Base-by-base conservation (phyloP, 148 eudicot genomes). In the Nyssa sinensis region DNA sequence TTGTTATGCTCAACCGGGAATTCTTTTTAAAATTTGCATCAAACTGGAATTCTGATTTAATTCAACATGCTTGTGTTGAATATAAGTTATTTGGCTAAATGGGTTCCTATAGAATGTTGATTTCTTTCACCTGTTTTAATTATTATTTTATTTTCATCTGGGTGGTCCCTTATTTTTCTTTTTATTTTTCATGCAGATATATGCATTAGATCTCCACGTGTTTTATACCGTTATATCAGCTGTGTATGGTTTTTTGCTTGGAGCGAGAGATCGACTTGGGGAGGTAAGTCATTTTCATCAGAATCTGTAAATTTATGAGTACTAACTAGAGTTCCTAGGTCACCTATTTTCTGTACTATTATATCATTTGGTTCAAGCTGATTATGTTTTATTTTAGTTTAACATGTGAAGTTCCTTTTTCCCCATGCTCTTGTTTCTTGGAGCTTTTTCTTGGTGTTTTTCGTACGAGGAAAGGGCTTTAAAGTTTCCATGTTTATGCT, bases 241-340 rank as follows among this genome's bases (percentile, higher is more conserved):
- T 73, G 70, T 93, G 10, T 89, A 87, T 86, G 99, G 99, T 60
- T 92, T 95, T 74, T 82, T 95, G 88, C 88, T 95, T 60, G 99
- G 99, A 37, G 99, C 99, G 32, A 88, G 94, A 85, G 99, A 92
- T 88, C 96, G 97, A 34, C 89, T 95, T 73, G 99, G 99, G 37
- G 99, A 95, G 94, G 99, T 93, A 73, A 88, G 83, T 76, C 70
- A 62, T 64, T 53, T 71, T 34, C 9, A 63, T 41, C 14, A 16
- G 62, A 77, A 19, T 62, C 66, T 49, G 1, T 71, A 55, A 41
- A 70, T 34, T 69, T 64, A 32, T 75, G 31, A 53, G 12, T 47
- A 16, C 41, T 71, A 62, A 21, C 44, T 64, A 41, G 41, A 24
- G 25, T 49, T 51, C 61, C 39, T 69, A 21, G 23, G 13, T 39